Base-by-base conservation (phyloP, 768 basidiomycete species). In the Imleria badia region DNA sequence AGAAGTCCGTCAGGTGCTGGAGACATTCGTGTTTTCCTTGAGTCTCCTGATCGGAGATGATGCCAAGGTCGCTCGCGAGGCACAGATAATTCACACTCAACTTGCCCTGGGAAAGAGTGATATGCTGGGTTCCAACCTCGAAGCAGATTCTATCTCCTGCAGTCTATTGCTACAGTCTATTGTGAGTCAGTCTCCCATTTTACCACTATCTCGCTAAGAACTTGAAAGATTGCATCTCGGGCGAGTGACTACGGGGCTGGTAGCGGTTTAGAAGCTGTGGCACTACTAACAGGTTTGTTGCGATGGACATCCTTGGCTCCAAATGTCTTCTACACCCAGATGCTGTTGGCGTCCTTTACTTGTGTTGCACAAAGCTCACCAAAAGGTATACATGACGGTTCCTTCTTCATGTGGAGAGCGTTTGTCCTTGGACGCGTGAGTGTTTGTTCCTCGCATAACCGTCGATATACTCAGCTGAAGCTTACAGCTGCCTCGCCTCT, bases 21-120 rank as follows among this genome's bases (percentile, higher is more conserved):
- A 89, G 58, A 73, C 74, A 12, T 85, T 86, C 60, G 74, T 76
- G 5, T 63, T 88, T 35, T 81, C 83, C 6, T 67, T 90, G 41
- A 81, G 81, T 51, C 74, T 86, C 55, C 61, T 84, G 30, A 76
- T 87, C 31, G 85, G 84, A 36, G 87, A 89, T 60, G 87, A 89
- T 52, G 81, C 80, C 23, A 88, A 86, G 65, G 79, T 76, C 44
- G 79, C 83, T n/a, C 75, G 81, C 52, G 87, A 90, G 69, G 82
- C 85, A 15, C 86, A 89, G 54, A 78, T 87, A 69, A 81, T 87
- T 73, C 87, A 88, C 48, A 81, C 84, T 36, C 86, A 85, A 53
- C 65, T 84, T 48, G 73, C 78, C 11, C 66, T 84, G 30, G 81
- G 81, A 19, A 88, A 84, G 65, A 78, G 75, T 14, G 83, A 85